Evolutionary conservation across 179 eudicot species (phyloP).

Genomic region (Dionaea muscipula): DNA sequence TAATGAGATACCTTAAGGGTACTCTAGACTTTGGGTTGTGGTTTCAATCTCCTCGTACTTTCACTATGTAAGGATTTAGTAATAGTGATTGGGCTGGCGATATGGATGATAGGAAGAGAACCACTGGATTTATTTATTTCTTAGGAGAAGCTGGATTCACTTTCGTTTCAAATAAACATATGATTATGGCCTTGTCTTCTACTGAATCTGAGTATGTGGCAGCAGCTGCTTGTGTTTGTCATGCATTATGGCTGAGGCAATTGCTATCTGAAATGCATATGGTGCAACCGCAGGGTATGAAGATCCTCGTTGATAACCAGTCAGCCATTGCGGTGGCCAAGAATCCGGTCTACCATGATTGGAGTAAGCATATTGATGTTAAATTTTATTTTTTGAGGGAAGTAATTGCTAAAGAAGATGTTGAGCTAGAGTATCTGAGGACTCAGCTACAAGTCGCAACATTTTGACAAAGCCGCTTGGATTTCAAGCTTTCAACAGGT

Average conservation of each 20-base stretch:
- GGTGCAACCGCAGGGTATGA: too few relatives aligned
- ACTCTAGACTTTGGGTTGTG: neutral
- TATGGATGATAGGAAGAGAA: constrained; percentile 9
- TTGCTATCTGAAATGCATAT: too few relatives aligned
- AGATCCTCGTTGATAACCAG: too few relatives aligned
- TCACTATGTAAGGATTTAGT: neutral
- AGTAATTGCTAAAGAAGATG: too few relatives aligned
- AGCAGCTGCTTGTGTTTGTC: constrained; percentile 2
- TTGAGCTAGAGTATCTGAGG: too few relatives aligned
- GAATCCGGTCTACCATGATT: too few relatives aligned
- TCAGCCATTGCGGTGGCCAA: too few relatives aligned
- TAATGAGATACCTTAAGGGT: neutral
- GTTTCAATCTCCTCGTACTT: neutral
- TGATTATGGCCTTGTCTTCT: constrained; percentile 3
- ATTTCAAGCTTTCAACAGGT: too few relatives aligned
- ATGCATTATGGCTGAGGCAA: neutral
- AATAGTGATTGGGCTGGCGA: constrained; percentile 9
- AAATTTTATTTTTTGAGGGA: too few relatives aligned
- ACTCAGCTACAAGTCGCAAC: too few relatives aligned
- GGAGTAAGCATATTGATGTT: too few relatives aligned
- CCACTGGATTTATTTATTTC: neutral
- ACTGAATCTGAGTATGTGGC: constrained; percentile 4
- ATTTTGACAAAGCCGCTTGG: too few relatives aligned
- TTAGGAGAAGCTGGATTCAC: neutral
- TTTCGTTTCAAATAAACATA: neutral